Conservation (phyloP, 2,329 filamentous ascomycete species). For the Gnomoniopsis smithogilvyi region DNA sequence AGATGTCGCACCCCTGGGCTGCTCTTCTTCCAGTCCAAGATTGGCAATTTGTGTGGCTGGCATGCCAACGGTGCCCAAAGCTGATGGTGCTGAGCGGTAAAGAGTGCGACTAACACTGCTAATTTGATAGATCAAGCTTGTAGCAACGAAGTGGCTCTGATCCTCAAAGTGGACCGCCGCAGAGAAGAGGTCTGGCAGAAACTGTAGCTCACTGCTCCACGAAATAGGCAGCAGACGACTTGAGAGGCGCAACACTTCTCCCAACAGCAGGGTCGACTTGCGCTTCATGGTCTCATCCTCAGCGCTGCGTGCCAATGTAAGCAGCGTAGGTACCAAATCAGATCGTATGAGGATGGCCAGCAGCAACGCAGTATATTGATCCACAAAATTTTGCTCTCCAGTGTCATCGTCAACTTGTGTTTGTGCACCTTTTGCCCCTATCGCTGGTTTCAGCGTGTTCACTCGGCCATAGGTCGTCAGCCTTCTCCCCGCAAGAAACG, state of each 20-base stretch:
- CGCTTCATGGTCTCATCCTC: constrained; percentile 71
- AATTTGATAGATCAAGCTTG: constrained; percentile 93
- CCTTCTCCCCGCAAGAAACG: constrained; percentile 86
- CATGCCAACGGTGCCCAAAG: constrained; percentile 30
- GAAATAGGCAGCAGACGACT: constrained; percentile 78
- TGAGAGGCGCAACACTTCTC: constrained; percentile 86
- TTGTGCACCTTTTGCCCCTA: constrained; percentile 46
- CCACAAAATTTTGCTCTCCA: constrained; percentile 78
- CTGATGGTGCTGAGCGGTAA: constrained; percentile 68
- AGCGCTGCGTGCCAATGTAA: constrained; percentile 65
- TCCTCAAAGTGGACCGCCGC: constrained; percentile 69
- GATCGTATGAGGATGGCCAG: constrained; percentile 82
- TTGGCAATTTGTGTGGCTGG: constrained; percentile 40
- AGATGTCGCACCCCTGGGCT: constrained; percentile 46
- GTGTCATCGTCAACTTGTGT: constrained; percentile 61
- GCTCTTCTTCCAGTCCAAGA: constrained; percentile 51
- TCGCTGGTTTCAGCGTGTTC: constrained; percentile 67
- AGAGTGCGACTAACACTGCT: constrained; percentile 94
- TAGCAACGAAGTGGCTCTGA: constrained; percentile 74
- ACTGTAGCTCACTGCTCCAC: constrained; percentile 81
- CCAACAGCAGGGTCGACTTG: constrained; percentile 86
- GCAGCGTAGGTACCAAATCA: constrained; percentile 62
- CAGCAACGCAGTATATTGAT: constrained; percentile 89
- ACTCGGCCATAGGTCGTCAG: constrained; percentile 97
- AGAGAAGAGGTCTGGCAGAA: constrained; percentile 81